A percentile compares a stretch with the other conserved stretches of the same genome.
Evolutionary conservation across 306 rosid genomes (phyloP).

Genomic region (Acacia melanoxylon): DNA sequence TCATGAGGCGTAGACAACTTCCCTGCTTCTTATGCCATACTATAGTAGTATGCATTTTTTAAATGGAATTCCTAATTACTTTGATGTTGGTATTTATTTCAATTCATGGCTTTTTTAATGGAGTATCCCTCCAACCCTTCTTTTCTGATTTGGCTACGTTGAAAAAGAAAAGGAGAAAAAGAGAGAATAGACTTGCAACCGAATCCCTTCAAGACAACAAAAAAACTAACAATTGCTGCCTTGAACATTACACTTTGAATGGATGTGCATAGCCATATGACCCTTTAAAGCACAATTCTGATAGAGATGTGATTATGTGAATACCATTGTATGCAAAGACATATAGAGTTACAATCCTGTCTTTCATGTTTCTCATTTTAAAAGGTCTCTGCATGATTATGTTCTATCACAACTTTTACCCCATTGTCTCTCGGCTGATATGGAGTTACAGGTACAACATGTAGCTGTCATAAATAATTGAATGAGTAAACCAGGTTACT

Average conservation of each 20-base stretch:
- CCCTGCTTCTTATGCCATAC: conserved; percentile 40
- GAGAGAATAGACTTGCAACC: neutral
- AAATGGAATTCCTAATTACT: neutral
- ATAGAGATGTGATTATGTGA: neutral
- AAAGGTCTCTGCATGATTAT: no score
- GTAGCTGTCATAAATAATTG: no score
- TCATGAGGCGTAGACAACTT: conserved; percentile 23
- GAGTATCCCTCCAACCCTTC: neutral
- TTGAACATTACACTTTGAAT: neutral
- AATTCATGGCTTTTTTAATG: neutral
- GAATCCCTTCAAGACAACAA: neutral
- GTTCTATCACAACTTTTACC: no score
- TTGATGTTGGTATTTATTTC: neutral
- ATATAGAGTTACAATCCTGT: neutral
- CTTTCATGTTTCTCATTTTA: no score
- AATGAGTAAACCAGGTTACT: neutral
- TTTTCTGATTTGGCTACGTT: neutral
- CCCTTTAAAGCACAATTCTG: neutral
- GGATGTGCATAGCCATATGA: neutral
- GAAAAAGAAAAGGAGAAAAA: neutral
- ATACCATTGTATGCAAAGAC: neutral
- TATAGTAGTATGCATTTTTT: neutral
- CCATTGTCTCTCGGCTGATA: no score
- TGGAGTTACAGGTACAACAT: no score
- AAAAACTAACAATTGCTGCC: neutral